Conservation (phyloP, 768 basidiomycete genomes). For the Suillus hirtellus region DNA sequence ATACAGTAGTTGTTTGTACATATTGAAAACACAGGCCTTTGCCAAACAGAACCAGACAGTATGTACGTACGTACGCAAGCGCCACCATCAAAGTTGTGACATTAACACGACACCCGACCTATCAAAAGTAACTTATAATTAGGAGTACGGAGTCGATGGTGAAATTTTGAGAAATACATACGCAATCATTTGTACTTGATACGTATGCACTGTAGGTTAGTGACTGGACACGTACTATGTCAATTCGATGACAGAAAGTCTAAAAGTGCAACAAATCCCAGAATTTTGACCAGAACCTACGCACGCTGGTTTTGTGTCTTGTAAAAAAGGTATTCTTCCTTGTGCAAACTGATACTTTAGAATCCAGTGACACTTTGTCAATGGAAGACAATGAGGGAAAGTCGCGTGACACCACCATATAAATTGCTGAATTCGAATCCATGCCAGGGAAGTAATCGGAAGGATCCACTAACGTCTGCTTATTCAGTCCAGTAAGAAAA, state of each 20-base stretch:
- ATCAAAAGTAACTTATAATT: neutral
- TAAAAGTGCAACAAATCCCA: neutral
- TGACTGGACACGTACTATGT: neutral
- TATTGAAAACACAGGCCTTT: neutral
- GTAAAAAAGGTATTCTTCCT: conserved; percentile 1
- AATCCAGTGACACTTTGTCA: neutral
- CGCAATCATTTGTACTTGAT: neutral
- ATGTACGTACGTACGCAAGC: neutral
- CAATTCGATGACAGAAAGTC: neutral
- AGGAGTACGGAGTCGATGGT: neutral
- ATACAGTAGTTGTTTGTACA: neutral
- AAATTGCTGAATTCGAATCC: neutral
- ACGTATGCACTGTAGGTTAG: neutral
- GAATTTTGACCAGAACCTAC: conserved; percentile 1
- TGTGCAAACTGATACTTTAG: neutral
- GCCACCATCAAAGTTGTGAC: neutral
- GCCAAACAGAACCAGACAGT: neutral
- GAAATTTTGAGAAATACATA: neutral
- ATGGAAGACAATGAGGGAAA: neutral
- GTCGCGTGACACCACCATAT: neutral
- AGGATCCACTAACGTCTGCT: neutral
- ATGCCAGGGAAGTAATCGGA: neutral
- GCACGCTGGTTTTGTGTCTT: neutral
- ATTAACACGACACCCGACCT: neutral
- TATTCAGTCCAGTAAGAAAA: conserved; percentile 1